Evolutionary conservation across 169 alveolate genomes (phyloP).

Genomic region (Amoebophrya sp.): DNA sequence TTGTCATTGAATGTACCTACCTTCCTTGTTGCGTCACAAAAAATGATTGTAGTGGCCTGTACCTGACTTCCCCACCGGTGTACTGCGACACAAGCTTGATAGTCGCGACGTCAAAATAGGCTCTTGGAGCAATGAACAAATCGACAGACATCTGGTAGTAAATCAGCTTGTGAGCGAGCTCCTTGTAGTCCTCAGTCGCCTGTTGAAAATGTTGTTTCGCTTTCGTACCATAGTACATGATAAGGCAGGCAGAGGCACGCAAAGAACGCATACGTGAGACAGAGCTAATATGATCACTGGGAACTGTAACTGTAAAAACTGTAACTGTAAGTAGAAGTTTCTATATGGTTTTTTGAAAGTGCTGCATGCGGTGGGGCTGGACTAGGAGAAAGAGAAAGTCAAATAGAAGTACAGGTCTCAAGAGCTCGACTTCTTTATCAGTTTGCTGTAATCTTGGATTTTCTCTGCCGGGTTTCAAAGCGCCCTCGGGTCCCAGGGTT

Average conservation of each 20-base stretch:
- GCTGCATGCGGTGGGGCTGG: too few species aligned
- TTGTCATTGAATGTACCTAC: constrained; percentile 35
- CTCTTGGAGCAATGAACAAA: constrained; percentile 55
- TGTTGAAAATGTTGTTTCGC: not conserved
- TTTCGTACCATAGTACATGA: not conserved
- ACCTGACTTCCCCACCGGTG: constrained; percentile 67
- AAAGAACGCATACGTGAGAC: not conserved
- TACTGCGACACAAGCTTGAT: constrained; percentile 52
- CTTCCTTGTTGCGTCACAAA: constrained; percentile 17
- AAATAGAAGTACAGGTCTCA: constrained; percentile 47
- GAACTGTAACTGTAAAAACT: too few species aligned
- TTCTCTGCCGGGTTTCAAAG: constrained; percentile 42
- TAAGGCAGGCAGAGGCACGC: not conserved
- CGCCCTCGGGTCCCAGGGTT: constrained; percentile 59
- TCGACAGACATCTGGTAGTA: constrained; percentile 63
- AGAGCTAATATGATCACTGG: too few species aligned
- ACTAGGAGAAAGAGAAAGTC: not conserved
- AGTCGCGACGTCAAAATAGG: constrained; percentile 58
- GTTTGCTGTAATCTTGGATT: constrained; percentile 47
- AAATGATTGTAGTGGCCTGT: not conserved
- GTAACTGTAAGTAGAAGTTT: too few species aligned
- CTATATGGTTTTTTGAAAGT: too few species aligned
- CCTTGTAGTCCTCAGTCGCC: constrained; percentile 34
- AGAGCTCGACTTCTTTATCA: constrained; percentile 57
- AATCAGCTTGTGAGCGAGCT: constrained; percentile 48